A percentile compares a stretch with the other conserved stretches of the same genome.
phyloP scores from a whole-genome alignment of 306 rosid species.

The Gastrolobium villosum region DNA sequence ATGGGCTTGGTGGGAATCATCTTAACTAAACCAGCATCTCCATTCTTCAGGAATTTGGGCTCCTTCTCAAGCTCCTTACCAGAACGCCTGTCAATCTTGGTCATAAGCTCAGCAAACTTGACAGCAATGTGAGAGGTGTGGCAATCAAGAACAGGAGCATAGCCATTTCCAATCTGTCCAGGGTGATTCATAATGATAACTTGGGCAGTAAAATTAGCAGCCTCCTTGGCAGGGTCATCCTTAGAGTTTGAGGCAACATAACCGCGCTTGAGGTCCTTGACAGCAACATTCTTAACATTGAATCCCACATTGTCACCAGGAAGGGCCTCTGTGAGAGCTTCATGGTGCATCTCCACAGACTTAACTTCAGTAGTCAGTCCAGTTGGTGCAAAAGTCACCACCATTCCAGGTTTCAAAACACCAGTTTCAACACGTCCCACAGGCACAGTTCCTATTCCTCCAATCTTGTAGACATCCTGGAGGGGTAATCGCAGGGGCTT shows the following conservation, averaged over 20 bases:
- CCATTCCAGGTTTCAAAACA: constrained; percentile 77
- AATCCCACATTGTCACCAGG: constrained; percentile 95
- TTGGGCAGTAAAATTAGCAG: constrained; percentile 87
- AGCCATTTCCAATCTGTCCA: constrained; percentile 92
- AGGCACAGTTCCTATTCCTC: constrained; percentile 95
- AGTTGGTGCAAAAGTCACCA: constrained; percentile 78
- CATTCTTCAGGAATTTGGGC: constrained; percentile 92
- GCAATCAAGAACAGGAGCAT: constrained; percentile 93
- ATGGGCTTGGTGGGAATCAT: constrained; percentile 93
- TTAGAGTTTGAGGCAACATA: constrained; percentile 90
- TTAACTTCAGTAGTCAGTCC: constrained; percentile 85
- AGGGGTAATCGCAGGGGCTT: constrained; percentile 92
- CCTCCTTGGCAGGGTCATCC: constrained; percentile 96
- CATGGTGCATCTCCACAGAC: constrained; percentile 96
- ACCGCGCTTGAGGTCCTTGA: constrained; percentile 97
- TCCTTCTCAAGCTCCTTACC: constrained; percentile 94
- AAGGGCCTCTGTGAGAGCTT: constrained; percentile 80
- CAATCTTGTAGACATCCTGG: constrained; percentile 98
- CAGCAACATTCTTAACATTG: constrained; percentile 94
- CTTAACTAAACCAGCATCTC: constrained; percentile 87
- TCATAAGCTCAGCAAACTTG: constrained; percentile 74
- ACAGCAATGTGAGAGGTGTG: constrained; percentile 94
- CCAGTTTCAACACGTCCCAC: constrained; percentile 97
- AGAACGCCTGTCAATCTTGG: constrained; percentile 93
- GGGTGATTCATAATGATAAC: constrained; percentile 97